A percentile compares a stretch with the other conserved stretches of the same genome.
These are phyloP conservation scores for Tetraselmis chui DNA, from an alignment of 139 green algal species.

Conservation along the genomic window DNA sequence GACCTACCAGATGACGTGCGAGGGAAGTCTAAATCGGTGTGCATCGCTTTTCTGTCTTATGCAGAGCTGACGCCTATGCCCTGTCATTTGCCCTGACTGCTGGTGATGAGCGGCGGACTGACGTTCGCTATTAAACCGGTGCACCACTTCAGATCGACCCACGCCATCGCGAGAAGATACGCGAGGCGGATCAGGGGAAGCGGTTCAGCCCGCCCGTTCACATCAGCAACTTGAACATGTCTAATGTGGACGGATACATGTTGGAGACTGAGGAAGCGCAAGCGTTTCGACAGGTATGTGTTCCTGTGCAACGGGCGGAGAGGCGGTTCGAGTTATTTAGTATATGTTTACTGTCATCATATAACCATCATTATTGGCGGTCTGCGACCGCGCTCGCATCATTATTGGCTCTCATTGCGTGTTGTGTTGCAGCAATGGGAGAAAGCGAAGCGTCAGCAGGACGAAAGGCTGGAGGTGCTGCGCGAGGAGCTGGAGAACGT, in stretches of 20 bases:
- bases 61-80: no score
- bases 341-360: no score
- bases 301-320: no score
- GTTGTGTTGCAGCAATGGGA: not conserved
- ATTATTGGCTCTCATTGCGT: not conserved
- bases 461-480: not conserved
- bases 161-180: not conserved
- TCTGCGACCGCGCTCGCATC: not conserved
- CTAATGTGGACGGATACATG: not conserved
- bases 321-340: no score
- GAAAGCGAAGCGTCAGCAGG: not conserved
- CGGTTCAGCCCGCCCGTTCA: not conserved
- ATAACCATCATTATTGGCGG: no score
- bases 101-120: no score
- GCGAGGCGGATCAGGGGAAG: not conserved
- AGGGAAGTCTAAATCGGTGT: not conserved
- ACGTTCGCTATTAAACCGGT: no score
- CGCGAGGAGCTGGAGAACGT: not conserved
- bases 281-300: not conserved
- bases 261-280: not conserved
- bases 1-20: not conserved
- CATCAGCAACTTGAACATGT: not conserved
- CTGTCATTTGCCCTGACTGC: no score
- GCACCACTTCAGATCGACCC: not conserved
- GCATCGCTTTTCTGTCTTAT: no score